phyloP scores from a whole-genome alignment of 305 asterid genomes.

The Solanum hybrid region DNA sequence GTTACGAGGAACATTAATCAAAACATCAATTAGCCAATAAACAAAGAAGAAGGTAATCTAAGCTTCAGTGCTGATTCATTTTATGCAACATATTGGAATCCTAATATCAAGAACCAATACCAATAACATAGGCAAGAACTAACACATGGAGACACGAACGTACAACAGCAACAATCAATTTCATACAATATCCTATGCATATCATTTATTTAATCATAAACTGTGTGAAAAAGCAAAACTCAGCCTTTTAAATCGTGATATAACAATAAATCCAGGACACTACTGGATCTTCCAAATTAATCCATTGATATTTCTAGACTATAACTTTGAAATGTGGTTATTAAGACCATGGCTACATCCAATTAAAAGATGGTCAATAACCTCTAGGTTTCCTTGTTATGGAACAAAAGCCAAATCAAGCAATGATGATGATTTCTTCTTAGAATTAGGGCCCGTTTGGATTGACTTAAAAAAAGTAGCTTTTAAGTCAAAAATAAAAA shows the following conservation, averaged over 20 bases:
- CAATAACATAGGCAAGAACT: not conserved
- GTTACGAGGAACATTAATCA: not conserved
- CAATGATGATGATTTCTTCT: not conserved
- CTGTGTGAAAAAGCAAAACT: not conserved
- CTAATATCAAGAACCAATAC: slow-evolving; percentile 3
- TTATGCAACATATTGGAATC: not conserved
- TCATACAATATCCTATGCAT: not conserved
- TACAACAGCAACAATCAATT: not conserved
- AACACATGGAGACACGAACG: not conserved
- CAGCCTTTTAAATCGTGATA: not conserved
- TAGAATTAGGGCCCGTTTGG: not conserved
- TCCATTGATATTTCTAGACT: not conserved
- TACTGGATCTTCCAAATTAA: not conserved
- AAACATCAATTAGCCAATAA: not conserved
- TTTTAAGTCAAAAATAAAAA: too few species aligned
- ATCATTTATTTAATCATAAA: not conserved
- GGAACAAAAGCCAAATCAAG: not conserved
- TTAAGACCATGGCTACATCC: not conserved
- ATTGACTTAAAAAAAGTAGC: too few species aligned
- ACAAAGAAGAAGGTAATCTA: not conserved
- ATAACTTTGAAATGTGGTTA: not conserved
- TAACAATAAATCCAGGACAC: not conserved
- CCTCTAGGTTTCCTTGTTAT: not conserved
- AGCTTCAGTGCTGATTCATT: not conserved
- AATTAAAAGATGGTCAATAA: not conserved